A percentile compares a stretch with the other conserved stretches of the same genome.
These are phyloP conservation scores for Neoscytalidium dimidiatum DNA, from an alignment of 2,329 filamentous ascomycete species.

Conservation along the genomic window DNA sequence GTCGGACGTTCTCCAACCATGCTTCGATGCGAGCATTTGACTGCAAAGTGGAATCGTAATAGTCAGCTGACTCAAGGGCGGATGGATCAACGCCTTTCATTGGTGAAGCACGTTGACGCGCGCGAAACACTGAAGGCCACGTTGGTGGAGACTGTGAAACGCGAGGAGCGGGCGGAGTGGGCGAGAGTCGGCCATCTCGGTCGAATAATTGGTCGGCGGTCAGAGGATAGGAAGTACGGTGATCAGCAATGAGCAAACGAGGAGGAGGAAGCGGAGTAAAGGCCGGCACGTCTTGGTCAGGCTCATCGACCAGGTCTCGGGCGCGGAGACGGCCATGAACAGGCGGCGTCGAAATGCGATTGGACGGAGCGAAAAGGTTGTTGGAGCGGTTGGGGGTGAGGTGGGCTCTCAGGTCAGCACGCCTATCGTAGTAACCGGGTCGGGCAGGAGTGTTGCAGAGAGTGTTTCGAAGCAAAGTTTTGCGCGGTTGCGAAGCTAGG, in stretches of 20 bases:
- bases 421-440: neutral
- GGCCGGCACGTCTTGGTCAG: neutral
- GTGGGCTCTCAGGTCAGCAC: neutral
- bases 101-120: conserved; percentile 6
- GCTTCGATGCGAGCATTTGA: neutral
- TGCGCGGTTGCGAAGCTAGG: neutral
- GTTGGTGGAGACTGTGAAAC: neutral
- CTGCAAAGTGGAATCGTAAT: neutral
- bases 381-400: neutral
- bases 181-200: neutral
- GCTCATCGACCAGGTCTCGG: neutral
- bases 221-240: neutral
- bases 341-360: neutral
- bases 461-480: conserved; percentile 11
- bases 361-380: neutral
- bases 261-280: conserved; percentile 6
- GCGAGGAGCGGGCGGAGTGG: neutral
- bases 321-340: neutral
- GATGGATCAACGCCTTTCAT: neutral
- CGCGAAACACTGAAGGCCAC: conserved; percentile 10
- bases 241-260: neutral
- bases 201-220: neutral
- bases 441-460: conserved; percentile 3
- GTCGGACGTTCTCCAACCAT: conserved; percentile 1
- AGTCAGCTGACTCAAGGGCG: neutral